Base-by-base conservation (phyloP, 208 protist species). In the Vickermania spadyakhi region DNA sequence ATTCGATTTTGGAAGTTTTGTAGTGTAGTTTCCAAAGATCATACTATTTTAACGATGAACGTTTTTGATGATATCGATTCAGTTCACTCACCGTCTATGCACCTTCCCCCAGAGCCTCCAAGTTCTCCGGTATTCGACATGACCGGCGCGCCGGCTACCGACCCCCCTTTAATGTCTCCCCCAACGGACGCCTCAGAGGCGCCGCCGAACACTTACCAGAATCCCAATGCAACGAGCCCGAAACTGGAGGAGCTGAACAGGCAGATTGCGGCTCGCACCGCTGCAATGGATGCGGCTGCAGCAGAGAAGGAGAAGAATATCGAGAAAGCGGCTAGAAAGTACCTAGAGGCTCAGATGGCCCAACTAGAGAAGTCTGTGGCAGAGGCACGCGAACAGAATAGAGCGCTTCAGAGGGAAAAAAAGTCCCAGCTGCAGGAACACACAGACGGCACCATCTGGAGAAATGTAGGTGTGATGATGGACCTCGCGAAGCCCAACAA, bases 401-500 rank as follows among this genome's bases (percentile, higher is more conserved):
- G 79, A 61, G 52, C 74, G 52, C 63, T 73, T 27, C 86, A 93
- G 67, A 70, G 79, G 53, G 66, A 58, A 3, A 66, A 62, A 45
- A 72, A 65, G 18, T 56, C 66, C 60, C 79, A 81, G 49, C 72
- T 75, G 30, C 75, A 77, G 52, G 58, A 69, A 18, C 78, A 67
- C 64, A 84, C 87, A 68, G 79, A 55, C 61, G 80, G 72, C 3
- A 70, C 78, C 14, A 66, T 89, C 50, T 93, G 86, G 86, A 82
- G 52, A 45, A 72, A 68, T 26, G 79, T 93, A n/a, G 77, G 73
- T 3, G 70, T 87, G 62, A 50, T 91, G 27, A 77, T 87, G 21
- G 84, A 90, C 55, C 68, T 93, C 22, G 72, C 76, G 59, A 90
- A 85, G 66, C 72, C 83, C 4, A 93, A 90, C 67, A 64, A 66